A percentile compares a stretch with the other conserved stretches of the same genome.
phyloP scores from a whole-genome alignment of 139 green algal species.

The Mesotaenium endlicherianum region DNA sequence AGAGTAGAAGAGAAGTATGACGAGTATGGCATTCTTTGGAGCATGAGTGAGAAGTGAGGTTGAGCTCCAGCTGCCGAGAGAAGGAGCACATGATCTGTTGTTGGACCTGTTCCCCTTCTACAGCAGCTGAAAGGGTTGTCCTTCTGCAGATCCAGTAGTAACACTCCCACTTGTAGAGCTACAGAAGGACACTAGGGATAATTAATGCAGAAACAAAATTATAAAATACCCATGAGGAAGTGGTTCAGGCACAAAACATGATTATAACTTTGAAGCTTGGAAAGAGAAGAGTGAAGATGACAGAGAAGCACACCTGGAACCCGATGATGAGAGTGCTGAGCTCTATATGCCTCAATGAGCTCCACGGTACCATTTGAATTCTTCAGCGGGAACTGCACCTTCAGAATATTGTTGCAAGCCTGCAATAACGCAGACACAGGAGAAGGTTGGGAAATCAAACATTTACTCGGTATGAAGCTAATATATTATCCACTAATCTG shows the following conservation, averaged over 20 bases:
- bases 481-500: not conserved
- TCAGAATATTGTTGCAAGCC: slow-evolving; percentile 51
- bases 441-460: not conserved
- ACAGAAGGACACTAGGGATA: not conserved
- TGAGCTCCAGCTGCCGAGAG: not conserved
- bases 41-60: not conserved
- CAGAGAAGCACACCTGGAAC: slow-evolving; percentile 15
- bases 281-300: slow-evolving; percentile 14
- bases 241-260: not conserved
- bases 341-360: slow-evolving; percentile 43
- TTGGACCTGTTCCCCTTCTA: not conserved
- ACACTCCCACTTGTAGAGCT: not conserved
- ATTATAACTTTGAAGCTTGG: not conserved
- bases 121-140: not conserved
- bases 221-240: not conserved
- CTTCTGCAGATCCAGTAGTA: not conserved
- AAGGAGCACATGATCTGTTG: not conserved
- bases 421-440: not conserved
- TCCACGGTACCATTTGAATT: slow-evolving; percentile 35
- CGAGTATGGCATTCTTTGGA: not conserved
- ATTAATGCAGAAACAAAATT: not conserved
- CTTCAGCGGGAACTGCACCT: slow-evolving; percentile 48
- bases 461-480: not conserved
- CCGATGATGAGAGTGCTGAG: slow-evolving; percentile 47
- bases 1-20: not conserved